phyloP scores from a whole-genome alignment of 345 rosid species.

The Lepidium aucheri region DNA sequence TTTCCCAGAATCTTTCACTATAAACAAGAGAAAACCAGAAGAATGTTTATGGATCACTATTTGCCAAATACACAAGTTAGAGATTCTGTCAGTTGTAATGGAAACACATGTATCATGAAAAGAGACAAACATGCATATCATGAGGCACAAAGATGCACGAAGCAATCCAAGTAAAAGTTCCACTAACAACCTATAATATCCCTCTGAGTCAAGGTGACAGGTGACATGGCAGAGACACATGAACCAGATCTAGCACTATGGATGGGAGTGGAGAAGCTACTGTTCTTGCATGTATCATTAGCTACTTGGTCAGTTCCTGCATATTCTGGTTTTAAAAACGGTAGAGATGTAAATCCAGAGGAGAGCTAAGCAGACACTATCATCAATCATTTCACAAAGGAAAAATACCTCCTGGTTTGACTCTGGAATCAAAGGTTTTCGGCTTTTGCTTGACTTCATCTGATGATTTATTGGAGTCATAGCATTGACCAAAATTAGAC shows the following conservation, averaged over 20 bases:
- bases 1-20: slow-evolving; percentile 23
- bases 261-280: slow-evolving; percentile 23
- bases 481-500: slow-evolving; percentile 26
- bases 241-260: slow-evolving; percentile 9
- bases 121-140: neutral
- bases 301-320: slow-evolving; percentile 26
- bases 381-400: neutral
- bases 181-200: neutral
- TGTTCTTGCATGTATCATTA: slow-evolving; percentile 10
- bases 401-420: slow-evolving; percentile 21
- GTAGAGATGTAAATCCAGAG: neutral
- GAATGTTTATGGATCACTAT: neutral
- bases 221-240: neutral
- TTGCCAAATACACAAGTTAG: neutral
- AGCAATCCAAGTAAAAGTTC: neutral
- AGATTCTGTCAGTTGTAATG: neutral
- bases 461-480: slow-evolving; percentile 8
- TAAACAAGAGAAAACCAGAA: neutral
- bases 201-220: slow-evolving; percentile 10
- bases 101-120: neutral
- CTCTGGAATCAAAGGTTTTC: slow-evolving; percentile 10
- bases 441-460: slow-evolving; percentile 9
- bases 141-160: slow-evolving; percentile 2
- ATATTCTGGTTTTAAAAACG: neutral
- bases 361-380: neutral